Evolutionary conservation across 1,284 basidiomycete genomes (phyloP), one percentile per base, ranked within the genome.

Genomic region (Boletus sp.): DNA sequence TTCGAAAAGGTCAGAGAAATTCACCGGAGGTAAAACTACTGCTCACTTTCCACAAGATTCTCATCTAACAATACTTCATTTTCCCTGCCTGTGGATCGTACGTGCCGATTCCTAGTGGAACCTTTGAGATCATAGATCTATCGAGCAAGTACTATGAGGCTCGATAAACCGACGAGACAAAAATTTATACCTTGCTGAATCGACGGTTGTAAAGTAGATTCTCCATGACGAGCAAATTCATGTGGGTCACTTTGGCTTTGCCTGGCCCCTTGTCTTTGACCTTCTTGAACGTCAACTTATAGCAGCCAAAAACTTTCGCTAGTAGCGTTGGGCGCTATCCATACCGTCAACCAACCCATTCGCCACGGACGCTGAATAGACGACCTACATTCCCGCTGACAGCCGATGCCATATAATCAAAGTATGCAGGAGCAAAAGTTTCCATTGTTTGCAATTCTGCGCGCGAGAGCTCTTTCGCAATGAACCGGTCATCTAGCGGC

Each of bases 151-250:
- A 27, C 4, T 30, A 28, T 69, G 40, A 66, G 53, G 37, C 31
- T 37, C n/a, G 16, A 23, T 33, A 50, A 10, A 21, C 13, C 11
- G 1, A 9, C 13, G 6, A 31, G 37, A 50, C 33, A 37, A n/a
- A 10, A n/a, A 10, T 13, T 60, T 71, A 28, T 69, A 92, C 94
- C 81, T 90, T 94, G 14, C 90, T 86, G 68, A 97, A 95, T 11
- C 88, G 84, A 61, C 93, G 87, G 65, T 95, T 93, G 74, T 97
- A 97, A 73, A 98, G 97, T 17, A 99, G 81, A 70, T 99, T 99
- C 77, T 99, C 94, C 94, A 98, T 98, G 58, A 99, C 94, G 48
- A 98, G 80, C 30, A 98, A 82, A 71, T 98, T 98, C 90, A 98
- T 95, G 71, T 95, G 89, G 27, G 93, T 92, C 11, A 88, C 85